Evolutionary conservation across 768 basidiomycete species (phyloP).

Genomic region (Termitomyces sp.): DNA sequence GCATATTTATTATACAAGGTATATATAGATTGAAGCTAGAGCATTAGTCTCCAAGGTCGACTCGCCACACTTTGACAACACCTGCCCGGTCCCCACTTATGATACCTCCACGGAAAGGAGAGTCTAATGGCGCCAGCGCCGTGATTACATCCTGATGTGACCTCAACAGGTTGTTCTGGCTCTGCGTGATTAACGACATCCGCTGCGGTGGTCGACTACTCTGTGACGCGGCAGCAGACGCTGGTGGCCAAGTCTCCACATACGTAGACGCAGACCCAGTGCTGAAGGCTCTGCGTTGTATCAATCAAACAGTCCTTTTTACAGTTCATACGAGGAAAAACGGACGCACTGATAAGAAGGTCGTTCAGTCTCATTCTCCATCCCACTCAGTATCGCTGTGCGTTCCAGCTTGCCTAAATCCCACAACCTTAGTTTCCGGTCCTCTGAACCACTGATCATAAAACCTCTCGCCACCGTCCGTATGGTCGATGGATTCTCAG

Average conservation of each 20-base stretch:
- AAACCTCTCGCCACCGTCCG: conserved; percentile 54
- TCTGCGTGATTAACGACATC: conserved; percentile 72
- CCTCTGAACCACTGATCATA: conserved; percentile 86
- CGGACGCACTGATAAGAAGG: conserved; percentile 69
- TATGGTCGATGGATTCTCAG: conserved; percentile 33
- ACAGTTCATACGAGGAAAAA: neutral
- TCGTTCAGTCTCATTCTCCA: conserved; percentile 69
- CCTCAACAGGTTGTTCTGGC: conserved; percentile 79
- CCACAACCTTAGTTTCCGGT: conserved; percentile 84
- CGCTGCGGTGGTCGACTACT: conserved; percentile 69
- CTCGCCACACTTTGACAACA: conserved; percentile 85
- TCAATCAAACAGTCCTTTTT: neutral
- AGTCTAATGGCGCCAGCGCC: conserved; percentile 79
- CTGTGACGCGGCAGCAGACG: conserved; percentile 37
- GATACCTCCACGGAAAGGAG: conserved; percentile 88
- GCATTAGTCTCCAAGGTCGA: conserved; percentile 44
- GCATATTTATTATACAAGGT: neutral
- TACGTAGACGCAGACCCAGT: conserved; percentile 45
- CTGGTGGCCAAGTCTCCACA: conserved; percentile 58
- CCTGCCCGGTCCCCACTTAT: conserved; percentile 91
- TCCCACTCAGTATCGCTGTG: conserved; percentile 75
- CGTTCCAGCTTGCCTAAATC: conserved; percentile 71
- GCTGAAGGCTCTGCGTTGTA: conserved; percentile 25
- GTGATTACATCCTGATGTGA: conserved; percentile 91
- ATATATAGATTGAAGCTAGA: neutral